These are phyloP conservation scores for Epichloe gansuensis DNA, from an alignment of 2,329 filamentous ascomycete species.

Conservation along the genomic window DNA sequence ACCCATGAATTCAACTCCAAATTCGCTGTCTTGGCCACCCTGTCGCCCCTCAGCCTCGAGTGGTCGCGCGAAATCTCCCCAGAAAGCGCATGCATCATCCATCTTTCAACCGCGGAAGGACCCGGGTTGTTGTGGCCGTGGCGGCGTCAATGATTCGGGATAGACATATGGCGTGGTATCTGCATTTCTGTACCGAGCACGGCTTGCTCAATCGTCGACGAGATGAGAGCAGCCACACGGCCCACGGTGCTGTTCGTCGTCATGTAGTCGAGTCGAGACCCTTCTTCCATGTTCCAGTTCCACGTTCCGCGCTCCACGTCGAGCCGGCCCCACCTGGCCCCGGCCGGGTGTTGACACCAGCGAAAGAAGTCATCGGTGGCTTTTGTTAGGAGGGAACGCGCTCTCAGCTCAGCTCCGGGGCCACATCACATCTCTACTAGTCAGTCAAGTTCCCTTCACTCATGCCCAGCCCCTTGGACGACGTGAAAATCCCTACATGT, in stretches of 20 bases:
- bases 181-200: no score
- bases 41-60: neutral
- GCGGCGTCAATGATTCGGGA: no score
- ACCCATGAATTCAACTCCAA: neutral
- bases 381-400: constrained; percentile 5
- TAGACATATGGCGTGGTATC: no score
- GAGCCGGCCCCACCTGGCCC: neutral
- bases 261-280: neutral
- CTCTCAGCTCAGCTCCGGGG: neutral
- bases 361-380: neutral
- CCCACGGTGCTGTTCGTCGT: neutral
- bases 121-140: no score
- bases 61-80: no score
- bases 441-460: neutral
- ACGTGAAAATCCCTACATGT: neutral
- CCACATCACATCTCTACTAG: no score
- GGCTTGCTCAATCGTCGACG: no score
- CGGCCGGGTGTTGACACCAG: neutral
- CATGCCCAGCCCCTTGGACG: neutral
- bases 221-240: no score
- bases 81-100: no score
- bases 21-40: neutral
- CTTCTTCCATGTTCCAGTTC: neutral
- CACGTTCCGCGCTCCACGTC: neutral
- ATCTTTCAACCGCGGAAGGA: no score